Evolutionary conservation across 2,329 filamentous ascomycete species (phyloP), one percentile per base, ranked within the genome.

Genomic region (Verticillium nonalfalfae): DNA sequence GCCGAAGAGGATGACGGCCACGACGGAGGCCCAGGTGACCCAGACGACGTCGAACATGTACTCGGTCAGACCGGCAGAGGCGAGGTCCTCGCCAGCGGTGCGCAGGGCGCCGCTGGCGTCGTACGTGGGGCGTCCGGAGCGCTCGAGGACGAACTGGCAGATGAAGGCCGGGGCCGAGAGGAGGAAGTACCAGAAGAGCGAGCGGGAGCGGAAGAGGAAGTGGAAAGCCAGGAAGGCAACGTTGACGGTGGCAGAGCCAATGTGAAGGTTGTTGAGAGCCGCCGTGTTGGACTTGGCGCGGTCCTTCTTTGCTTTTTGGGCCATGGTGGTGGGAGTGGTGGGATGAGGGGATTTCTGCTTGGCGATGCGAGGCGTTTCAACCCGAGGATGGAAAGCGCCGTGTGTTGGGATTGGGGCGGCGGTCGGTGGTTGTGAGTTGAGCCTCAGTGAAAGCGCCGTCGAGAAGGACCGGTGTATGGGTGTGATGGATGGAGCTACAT

Each of bases 31-130:
- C 88, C 93, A 97, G 0, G 93, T 97, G 78, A 96, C 92, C 85
- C 97, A 98, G 59, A 97, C 80, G 58, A 97, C 85, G 77, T 99
- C 95, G 84, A 96, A 99, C 90, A 98, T 91, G 80, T 96, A 98
- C 77, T 97, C 95, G 11, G 94, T 98, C 79, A 99, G 78, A 4
- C 95, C 95, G 38, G 89, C 84, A 10, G 92, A 91, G 59, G 90
- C 87, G 59, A 99, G 85, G 74, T 99, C 95, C 73, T 98, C 93
- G 54, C 95, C 94, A 0, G 91, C 81, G 36, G 83, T 86, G 72
- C 85, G 87, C 64, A 98, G 80, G n/a, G 88, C 81, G 14, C 81
- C 83, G 57, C 85, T 87, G 26, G 86, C 73, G 66, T 87, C 85
- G 72, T 88, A 90, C 63, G 81, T 87, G 31, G 95, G 95, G 10